Base-by-base conservation (phyloP, 1,139 yeast species). In the Blastobotrys indianensis region DNA sequence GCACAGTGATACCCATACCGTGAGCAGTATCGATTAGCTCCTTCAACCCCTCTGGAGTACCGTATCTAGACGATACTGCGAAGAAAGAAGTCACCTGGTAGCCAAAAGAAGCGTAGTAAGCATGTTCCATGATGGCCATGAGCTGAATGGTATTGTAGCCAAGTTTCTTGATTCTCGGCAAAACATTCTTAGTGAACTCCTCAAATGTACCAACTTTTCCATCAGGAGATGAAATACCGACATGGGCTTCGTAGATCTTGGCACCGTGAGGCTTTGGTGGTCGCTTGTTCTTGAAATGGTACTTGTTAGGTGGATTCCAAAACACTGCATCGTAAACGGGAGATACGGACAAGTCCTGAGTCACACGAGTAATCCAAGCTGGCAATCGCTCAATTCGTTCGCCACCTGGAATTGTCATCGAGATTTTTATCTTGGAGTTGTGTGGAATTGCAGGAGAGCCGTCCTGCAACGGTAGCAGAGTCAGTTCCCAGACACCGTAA, bases 41-140 rank as follows among this genome's bases (percentile, higher is more conserved):
- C 63, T 85, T 90, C 60, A 92, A 73, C 44, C 92, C 97, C 57
- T 92, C 97, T 1, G 98, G 97, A 0, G 95, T 79, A 25, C 98
- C 98, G 59, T 73, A 92, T 53, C 97, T 75, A 7, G 97, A 88
- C 37, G 94, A 82, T 28, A 77, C 75, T 1, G 97, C 97, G 64
- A 86, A 92, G 62, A 90, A 92, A 50, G 84, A 85, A 35, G 97
- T 90, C 30, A 92, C 82, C 65, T 92, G 98, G 65, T 92, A 92
- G 5, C 98, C 98, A 64, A 92, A 92, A 0, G 95, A 86, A 1
- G 97, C 98, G 63, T 92, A 92, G 65, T 92, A 92, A 1, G 98
- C 97, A 64, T 92, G 98, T 65, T 92, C 98, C 98, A 92, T 92
- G 43, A 92, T 76, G 0, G 98, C 97, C 98, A 92, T 92, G 60